Evolutionary conservation across 2,329 filamentous ascomycete species (phyloP).

Genomic region (Arthroderma sp.): DNA sequence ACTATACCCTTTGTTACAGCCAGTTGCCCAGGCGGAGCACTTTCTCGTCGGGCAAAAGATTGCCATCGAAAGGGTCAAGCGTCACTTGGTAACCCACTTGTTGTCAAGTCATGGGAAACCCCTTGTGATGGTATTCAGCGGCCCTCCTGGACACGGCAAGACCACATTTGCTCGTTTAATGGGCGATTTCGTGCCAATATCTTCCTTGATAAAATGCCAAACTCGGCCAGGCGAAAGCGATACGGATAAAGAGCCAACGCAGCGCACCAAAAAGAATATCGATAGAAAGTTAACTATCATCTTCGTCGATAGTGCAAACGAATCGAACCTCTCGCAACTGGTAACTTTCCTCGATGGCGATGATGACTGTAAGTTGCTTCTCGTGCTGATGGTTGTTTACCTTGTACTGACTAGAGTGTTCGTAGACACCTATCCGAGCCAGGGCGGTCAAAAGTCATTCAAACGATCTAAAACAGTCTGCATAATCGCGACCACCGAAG

Average conservation of each 20-base stretch:
- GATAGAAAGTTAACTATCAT: conserved; percentile 1
- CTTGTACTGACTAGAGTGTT: neutral
- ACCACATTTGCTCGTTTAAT: conserved; percentile 6
- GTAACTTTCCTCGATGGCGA: conserved; percentile 35
- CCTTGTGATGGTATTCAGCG: conserved; percentile 9
- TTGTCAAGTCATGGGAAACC: conserved; percentile 1
- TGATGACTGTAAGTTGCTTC: conserved; percentile 2
- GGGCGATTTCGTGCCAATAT: conserved; percentile 2
- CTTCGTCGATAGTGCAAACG: conserved; percentile 8
- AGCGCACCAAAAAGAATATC: neutral
- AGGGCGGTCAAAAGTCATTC: neutral
- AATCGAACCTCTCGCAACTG: conserved; percentile 31
- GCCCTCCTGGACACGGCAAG: conserved; percentile 9
- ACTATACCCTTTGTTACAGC: neutral
- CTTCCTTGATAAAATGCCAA: neutral
- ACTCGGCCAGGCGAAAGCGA: neutral
- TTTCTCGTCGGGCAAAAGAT: conserved; percentile 6
- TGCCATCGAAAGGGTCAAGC: conserved; percentile 4
- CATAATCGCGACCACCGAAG: neutral
- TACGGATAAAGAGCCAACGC: neutral
- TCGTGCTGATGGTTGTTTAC: neutral
- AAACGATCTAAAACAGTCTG: neutral
- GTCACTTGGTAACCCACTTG: conserved; percentile 4
- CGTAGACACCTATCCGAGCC: neutral
- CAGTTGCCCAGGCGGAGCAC: neutral